Evolutionary conservation across 805 yeast genomes (phyloP).

Genomic region (Kodamaea restingae): DNA sequence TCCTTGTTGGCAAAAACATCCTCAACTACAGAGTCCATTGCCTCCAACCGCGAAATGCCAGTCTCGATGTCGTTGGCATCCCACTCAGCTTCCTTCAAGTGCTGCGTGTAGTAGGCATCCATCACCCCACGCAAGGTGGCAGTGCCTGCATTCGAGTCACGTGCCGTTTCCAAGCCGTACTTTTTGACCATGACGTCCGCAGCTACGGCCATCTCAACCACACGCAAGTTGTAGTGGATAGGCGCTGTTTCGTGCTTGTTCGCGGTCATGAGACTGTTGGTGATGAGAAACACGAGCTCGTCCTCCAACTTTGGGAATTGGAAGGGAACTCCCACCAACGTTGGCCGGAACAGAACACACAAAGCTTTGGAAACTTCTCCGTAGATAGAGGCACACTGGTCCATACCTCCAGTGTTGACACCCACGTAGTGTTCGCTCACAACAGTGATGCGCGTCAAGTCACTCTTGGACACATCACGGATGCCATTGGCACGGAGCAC

Average conservation of each 20-base stretch:
- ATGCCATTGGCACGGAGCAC: constrained; percentile 51
- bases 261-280: constrained; percentile 59
- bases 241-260: constrained; percentile 72
- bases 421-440: constrained; percentile 70
- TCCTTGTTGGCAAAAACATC: constrained; percentile 29
- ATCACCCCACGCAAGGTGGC: constrained; percentile 65
- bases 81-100: constrained; percentile 35
- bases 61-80: constrained; percentile 41
- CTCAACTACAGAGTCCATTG: constrained; percentile 44
- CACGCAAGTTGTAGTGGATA: constrained; percentile 62
- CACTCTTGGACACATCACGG: constrained; percentile 41
- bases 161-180: constrained; percentile 39
- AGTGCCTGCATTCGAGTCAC: constrained; percentile 48
- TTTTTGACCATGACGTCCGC: constrained; percentile 53
- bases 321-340: constrained; percentile 51
- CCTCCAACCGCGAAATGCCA: constrained; percentile 38
- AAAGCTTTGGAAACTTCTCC: constrained; percentile 58
- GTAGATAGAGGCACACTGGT: constrained; percentile 67
- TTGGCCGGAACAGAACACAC: constrained; percentile 58
- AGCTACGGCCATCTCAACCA: constrained; percentile 68
- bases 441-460: constrained; percentile 56
- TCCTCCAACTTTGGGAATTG: constrained; percentile 45
- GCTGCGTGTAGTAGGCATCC: constrained; percentile 43
- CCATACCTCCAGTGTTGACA: constrained; percentile 78
- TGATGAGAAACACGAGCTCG: constrained; percentile 50